phyloP scores from a whole-genome alignment of 352 stramenopile genomes.

The Pythium brassicae region DNA sequence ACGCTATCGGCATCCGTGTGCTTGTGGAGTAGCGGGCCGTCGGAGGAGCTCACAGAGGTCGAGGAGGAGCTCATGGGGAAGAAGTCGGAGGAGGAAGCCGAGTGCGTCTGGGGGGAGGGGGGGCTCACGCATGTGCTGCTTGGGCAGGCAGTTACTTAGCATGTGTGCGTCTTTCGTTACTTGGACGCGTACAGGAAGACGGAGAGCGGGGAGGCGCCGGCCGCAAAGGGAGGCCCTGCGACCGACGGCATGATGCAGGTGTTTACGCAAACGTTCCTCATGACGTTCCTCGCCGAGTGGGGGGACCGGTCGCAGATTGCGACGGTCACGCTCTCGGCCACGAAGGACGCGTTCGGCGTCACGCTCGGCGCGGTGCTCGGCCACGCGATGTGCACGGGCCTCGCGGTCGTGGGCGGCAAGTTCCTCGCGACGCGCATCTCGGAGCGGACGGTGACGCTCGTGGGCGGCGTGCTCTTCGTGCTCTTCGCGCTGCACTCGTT shows the following conservation, averaged over 20 bases:
- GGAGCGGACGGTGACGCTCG: conserved; percentile 95
- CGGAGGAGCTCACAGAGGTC: conserved; percentile 75
- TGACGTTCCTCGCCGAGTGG: conserved; percentile 99
- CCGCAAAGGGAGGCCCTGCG: conserved; percentile 11
- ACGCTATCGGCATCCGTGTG: neutral
- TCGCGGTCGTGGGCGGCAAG: conserved; percentile 96
- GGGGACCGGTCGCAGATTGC: conserved; percentile 97
- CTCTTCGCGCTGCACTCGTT: conserved; percentile 97
- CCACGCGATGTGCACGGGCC: conserved; percentile 97
- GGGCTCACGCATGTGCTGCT: neutral
- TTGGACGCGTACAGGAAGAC: conserved; percentile 12
- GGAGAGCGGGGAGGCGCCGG: conserved; percentile 20
- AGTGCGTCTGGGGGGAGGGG: too few species aligned
- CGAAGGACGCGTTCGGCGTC: conserved; percentile 94
- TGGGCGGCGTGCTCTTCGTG: conserved; percentile 96
- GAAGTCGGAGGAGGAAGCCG: conserved; percentile 60
- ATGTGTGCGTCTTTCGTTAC: neutral
- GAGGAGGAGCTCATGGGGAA: conserved; percentile 85
- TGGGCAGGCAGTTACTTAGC: neutral
- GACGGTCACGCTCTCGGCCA: conserved; percentile 96
- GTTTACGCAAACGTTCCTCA: conserved; percentile 93
- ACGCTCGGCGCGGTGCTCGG: conserved; percentile 95
- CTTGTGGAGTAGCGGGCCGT: conserved; percentile 41
- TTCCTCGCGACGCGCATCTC: conserved; percentile 98
- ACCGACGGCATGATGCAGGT: conserved; percentile 78